Percentiles rank a stretch among this genome's conserved stretches.
Evolutionary conservation across 306 rosid species (phyloP).

Genomic region (Prunus mume): DNA sequence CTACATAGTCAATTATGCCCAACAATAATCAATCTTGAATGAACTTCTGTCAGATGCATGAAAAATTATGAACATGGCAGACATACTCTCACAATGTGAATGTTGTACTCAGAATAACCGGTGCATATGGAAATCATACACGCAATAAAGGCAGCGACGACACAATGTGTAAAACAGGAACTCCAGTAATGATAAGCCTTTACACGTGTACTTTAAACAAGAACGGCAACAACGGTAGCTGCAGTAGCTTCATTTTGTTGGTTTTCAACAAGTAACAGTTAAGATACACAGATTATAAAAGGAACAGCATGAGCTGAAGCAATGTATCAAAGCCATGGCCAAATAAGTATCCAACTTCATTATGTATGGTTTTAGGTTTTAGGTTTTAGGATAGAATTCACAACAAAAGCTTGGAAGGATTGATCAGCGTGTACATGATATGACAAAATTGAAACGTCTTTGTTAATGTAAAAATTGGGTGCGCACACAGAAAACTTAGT

Average conservation of each 20-base stretch:
- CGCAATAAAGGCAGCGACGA: background rate
- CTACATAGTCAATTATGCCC: slow-evolving; percentile 13
- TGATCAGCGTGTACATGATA: background rate
- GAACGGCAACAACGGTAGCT: background rate
- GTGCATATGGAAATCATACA: no score
- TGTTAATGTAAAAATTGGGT: background rate
- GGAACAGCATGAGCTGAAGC: background rate
- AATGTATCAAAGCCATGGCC: background rate
- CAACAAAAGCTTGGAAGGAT: background rate
- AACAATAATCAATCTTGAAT: background rate
- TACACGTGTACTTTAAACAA: background rate
- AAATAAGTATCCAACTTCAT: background rate
- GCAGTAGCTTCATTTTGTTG: background rate
- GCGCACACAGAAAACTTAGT: background rate
- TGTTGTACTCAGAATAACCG: no score
- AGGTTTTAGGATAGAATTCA: background rate
- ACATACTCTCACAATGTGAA: no score
- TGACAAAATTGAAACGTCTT: background rate
- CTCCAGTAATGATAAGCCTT: background rate
- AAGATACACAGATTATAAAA: background rate
- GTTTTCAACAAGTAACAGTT: background rate
- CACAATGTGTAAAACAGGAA: background rate
- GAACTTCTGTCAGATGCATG: background rate
- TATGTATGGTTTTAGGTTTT: background rate
- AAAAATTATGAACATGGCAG: no score